Conservation (phyloP, 805 yeast genomes). For the Zygoascus flipseniorum region DNA sequence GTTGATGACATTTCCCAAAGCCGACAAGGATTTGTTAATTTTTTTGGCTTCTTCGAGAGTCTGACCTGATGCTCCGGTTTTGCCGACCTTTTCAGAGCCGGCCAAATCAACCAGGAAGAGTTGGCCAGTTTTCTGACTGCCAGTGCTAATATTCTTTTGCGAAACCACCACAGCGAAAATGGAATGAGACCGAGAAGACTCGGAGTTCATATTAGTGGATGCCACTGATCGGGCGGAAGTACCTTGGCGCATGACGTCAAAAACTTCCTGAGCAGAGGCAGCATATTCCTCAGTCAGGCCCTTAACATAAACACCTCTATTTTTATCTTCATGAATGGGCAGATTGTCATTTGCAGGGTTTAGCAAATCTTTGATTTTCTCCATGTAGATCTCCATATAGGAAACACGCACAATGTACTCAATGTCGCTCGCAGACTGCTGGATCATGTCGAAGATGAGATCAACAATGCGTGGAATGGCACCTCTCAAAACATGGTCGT, state of each 20-base stretch:
- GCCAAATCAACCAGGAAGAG: conserved; percentile 77
- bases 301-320: conserved; percentile 60
- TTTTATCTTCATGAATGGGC: conserved; percentile 54
- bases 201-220: conserved; percentile 60
- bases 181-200: conserved; percentile 73
- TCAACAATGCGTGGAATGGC: conserved; percentile 66
- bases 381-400: conserved; percentile 76
- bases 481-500: conserved; percentile 42
- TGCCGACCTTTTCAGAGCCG: conserved; percentile 74
- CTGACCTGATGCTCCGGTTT: conserved; percentile 70
- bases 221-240: conserved; percentile 46
- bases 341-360: conserved; percentile 34
- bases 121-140: conserved; percentile 52
- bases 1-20: conserved; percentile 74
- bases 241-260: conserved; percentile 51
- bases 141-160: conserved; percentile 50
- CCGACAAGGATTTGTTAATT: conserved; percentile 68
- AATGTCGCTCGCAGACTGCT: conserved; percentile 37
- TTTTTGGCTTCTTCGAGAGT: conserved; percentile 76
- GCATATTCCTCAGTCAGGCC: conserved; percentile 61
- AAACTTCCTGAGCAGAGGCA: conserved; percentile 48
- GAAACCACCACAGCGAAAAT: conserved; percentile 60
- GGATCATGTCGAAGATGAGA: conserved; percentile 50
- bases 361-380: conserved; percentile 62
- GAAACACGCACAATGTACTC: conserved; percentile 64